A percentile compares a stretch with the other conserved stretches of the same genome.
Evolutionary conservation across 345 rosid genomes (phyloP).

Genomic region (Eucalyptus cloeziana): DNA sequence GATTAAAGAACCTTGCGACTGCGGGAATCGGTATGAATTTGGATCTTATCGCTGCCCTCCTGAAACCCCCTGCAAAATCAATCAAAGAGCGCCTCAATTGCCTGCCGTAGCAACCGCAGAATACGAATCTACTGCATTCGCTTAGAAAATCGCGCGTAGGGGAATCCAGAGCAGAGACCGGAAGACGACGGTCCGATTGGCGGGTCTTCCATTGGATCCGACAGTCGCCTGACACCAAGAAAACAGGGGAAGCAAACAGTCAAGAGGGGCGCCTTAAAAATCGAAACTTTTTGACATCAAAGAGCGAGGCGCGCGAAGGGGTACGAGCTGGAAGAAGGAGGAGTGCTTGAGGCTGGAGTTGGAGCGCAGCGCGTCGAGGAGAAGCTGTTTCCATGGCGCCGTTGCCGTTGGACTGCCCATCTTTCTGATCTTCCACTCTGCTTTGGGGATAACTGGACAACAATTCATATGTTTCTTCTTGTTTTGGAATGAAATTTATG

Average conservation of each 20-base stretch:
- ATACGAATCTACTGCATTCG: background rate
- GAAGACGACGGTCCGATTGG: conserved; percentile 82
- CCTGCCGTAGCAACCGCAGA: background rate
- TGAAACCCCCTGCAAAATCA: conserved; percentile 56
- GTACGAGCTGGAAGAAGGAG: conserved; percentile 54
- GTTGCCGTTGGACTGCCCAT: conserved; percentile 1
- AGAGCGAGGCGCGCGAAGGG: background rate
- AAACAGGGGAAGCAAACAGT: background rate
- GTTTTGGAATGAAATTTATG: background rate
- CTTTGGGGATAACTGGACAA: background rate
- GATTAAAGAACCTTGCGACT: conserved; percentile 46
- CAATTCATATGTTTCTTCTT: background rate
- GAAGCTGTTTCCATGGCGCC: conserved; percentile 85
- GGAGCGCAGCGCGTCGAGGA: conserved; percentile 49
- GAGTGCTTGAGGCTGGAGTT: conserved; percentile 58
- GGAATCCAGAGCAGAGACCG: conserved; percentile 15
- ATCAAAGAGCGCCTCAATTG: background rate
- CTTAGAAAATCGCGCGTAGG: background rate
- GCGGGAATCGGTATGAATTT: conserved; percentile 57
- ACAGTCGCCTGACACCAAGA: conserved; percentile 50
- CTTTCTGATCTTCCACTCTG: background rate
- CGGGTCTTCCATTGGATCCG: conserved; percentile 68
- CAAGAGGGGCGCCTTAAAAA: background rate
- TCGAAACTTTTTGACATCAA: background rate
- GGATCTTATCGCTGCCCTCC: conserved; percentile 45